phyloP scores from a whole-genome alignment of 2,329 filamentous ascomycete genomes.

The Sporothrix brasiliensis region DNA sequence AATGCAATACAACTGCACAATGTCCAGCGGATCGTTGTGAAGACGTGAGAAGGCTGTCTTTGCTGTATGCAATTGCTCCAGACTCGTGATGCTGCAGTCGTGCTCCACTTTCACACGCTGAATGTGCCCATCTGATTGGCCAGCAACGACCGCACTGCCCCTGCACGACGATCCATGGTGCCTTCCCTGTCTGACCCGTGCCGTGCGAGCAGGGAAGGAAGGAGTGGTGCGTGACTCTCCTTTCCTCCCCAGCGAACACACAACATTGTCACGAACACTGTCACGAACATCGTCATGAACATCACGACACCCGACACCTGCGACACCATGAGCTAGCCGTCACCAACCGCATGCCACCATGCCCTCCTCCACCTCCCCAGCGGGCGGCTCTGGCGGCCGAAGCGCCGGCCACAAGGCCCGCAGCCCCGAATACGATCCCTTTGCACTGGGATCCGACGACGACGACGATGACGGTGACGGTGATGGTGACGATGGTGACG shows the following conservation, averaged over 20 bases:
- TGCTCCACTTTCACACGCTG: not conserved
- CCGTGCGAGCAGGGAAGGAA: constrained; percentile 5
- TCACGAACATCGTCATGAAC: too few species aligned
- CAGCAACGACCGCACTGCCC: not conserved
- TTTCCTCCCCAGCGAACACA: too few species aligned
- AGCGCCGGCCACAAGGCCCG: not conserved
- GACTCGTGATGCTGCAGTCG: too few species aligned
- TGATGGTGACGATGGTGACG: not conserved
- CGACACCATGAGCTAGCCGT: constrained; percentile 4
- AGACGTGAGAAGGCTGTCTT: too few species aligned
- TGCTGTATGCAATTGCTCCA: too few species aligned
- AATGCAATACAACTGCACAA: too few species aligned
- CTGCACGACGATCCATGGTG: not conserved
- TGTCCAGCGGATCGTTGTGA: too few species aligned
- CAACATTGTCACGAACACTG: too few species aligned
- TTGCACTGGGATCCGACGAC: not conserved
- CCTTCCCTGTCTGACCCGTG: constrained; percentile 8
- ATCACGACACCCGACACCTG: not conserved
- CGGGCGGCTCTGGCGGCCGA: not conserved
- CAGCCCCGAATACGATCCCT: not conserved
- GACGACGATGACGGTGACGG: not conserved
- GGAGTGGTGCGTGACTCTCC: too few species aligned
- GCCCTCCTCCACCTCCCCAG: not conserved
- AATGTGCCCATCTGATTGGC: not conserved
- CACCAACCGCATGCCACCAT: constrained; percentile 8